These are phyloP conservation scores for Botrytis porri DNA, from an alignment of 2,329 filamentous ascomycete genomes.

Conservation along the genomic window DNA sequence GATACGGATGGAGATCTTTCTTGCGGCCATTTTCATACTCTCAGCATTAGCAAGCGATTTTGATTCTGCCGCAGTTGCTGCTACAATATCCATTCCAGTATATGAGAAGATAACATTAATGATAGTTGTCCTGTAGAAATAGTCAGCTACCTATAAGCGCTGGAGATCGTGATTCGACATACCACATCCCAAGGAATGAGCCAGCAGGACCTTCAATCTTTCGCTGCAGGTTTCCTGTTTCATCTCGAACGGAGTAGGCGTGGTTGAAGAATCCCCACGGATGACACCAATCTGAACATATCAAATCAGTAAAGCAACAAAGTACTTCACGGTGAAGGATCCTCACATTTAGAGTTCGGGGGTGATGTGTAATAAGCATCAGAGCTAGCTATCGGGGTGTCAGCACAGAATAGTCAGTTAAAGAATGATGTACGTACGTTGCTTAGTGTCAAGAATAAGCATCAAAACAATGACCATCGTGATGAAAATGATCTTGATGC, in stretches of 20 bases:
- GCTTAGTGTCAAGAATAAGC: constrained; percentile 41
- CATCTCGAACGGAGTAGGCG: constrained; percentile 38
- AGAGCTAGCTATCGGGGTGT: constrained; percentile 34
- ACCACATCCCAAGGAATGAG: constrained; percentile 43
- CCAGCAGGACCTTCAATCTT: constrained; percentile 39
- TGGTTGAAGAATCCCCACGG: constrained; percentile 43
- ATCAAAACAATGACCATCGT: constrained; percentile 40
- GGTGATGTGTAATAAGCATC: constrained; percentile 41
- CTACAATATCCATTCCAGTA: constrained; percentile 41
- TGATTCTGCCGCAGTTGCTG: constrained; percentile 41
- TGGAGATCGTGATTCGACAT: constrained; percentile 19
- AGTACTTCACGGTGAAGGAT: not conserved
- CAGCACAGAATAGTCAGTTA: not conserved
- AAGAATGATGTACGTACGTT: constrained; percentile 34
- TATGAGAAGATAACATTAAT: constrained; percentile 38
- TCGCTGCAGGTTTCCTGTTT: constrained; percentile 34
- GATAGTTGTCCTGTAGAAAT: constrained; percentile 38
- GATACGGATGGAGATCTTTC: constrained; percentile 42
- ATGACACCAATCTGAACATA: constrained; percentile 36
- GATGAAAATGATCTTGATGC: constrained; percentile 41
- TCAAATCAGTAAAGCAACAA: not conserved
- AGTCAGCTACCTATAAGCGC: not conserved
- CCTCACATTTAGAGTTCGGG: constrained; percentile 40
- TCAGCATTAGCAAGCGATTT: constrained; percentile 40
- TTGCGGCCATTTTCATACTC: constrained; percentile 43